Evolutionary conservation across 495 filamentous ascomycete species (phyloP), one percentile per base, ranked within the genome.

Genomic region (Peziza echinospora): DNA sequence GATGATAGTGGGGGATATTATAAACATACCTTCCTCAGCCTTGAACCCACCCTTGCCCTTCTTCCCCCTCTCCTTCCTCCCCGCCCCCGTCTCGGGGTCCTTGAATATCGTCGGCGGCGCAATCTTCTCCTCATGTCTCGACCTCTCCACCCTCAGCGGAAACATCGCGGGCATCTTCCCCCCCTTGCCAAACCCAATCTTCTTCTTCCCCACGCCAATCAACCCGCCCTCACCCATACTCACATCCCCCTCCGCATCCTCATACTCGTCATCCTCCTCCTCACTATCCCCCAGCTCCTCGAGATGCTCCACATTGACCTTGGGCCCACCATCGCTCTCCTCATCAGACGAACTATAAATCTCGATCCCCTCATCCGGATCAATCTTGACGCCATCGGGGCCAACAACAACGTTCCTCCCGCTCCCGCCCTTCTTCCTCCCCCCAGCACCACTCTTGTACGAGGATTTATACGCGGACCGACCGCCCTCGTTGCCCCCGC

Each of bases 241-340:
- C 11, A 22, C 16, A 7, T 44, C 45, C 13, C 43, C 19, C 9
- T 47, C 44, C 6, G 21, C 25, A 21, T 51, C 51, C 4, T n/a
- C 53, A n/a, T n/a, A n/a, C 22, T 43, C 30, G 16, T 46, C 47
- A 26, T 49, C 44, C 1, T 51, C 49, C 6, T 26, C 44, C 22
- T 46, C 30, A 0, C 28, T 23, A 40, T 50, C 30, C 22, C 47
- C 50, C 23, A 58, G 49, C 8, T 54, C 46, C 22, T 43, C 53
- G 19, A 59, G 59, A 24, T 50, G 49, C 37, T 57, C 54, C 22
- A 58, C 46, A 17, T 58, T 54, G 43, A 57, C 49, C 34, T 49
- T 52, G 8, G 54, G 40, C n/a, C 54, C 56, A 22, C 58, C 55
- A 19, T 45, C 47, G 26, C 30, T 37, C 19, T 37, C 30, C 3